Evolutionary conservation across 2,329 filamentous ascomycete species (phyloP), one percentile per base, ranked within the genome.

Genomic region (Pseudogymnoascus sp.): DNA sequence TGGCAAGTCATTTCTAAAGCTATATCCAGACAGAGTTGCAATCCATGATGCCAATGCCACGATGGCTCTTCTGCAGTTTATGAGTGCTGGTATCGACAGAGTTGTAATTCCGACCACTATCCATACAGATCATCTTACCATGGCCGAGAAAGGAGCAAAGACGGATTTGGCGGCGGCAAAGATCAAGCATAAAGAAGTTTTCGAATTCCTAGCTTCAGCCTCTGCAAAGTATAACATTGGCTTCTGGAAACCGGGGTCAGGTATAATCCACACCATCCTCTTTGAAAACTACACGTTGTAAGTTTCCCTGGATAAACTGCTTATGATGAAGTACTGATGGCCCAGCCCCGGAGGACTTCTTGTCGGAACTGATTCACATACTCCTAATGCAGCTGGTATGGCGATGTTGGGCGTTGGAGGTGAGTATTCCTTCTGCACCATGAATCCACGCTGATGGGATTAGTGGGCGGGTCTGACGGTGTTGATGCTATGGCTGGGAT

Each of bases 181-280:
- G 7, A 64, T 61, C 10, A 71, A 74, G n/a, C 70, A 75, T 61
- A 64, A 67, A 13, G 76, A 78, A 38, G 75, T 77, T 0, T 77
- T 77, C 61, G 71, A 72, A 0, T 78, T 78, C 38, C 65, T 76
- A 4, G 72, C 71, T 59, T 76, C 73, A 38, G 74, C 74, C 0
- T 74, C 75, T 7, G 76, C 76, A 65, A 80, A 79, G 65, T 80
- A 81, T 26, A 76, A 77, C 0, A 80, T 81, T 59, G 74, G 73
- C 0, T 76, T 73, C 47, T 76, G 74, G 74, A 75, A 75, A 26
- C 70, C 73, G 13, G 73, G 72, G 1, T 73, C 74, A 0, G 74
- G 73, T 2, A 75, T 76, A 13, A 75, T 77, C 19, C 76, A 77
- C 65, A 74, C 71, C 0, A 76, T 74, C 0, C 73, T 77, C 16